Evolutionary conservation across 768 basidiomycete genomes (phyloP).

Genomic region (Astraeus odoratus): DNA sequence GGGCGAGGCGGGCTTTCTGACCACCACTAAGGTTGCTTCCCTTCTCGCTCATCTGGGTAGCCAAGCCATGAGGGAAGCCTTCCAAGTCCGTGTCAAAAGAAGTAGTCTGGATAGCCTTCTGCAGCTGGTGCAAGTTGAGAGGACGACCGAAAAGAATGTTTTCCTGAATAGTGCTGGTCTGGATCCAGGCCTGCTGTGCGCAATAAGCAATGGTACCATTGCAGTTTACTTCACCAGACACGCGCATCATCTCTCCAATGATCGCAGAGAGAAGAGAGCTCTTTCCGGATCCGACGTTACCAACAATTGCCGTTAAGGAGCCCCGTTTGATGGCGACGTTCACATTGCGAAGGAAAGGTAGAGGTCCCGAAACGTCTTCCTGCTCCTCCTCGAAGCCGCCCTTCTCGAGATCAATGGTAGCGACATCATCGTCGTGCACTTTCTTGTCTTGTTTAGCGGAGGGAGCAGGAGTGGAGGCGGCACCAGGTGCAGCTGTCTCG

Average conservation of each 20-base stretch:
- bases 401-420: constrained; percentile 8
- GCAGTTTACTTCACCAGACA: constrained; percentile 18
- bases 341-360: constrained; percentile 15
- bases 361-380: constrained; percentile 5
- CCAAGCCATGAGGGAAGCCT: constrained; percentile 22
- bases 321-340: constrained; percentile 16
- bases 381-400: constrained; percentile 1
- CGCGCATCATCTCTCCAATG: constrained; percentile 22
- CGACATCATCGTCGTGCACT: constrained; percentile 5
- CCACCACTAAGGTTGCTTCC: constrained; percentile 40
- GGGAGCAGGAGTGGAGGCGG: neutral
- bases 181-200: constrained; percentile 28
- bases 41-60: constrained; percentile 43
- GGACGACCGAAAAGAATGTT: constrained; percentile 26
- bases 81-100: constrained; percentile 25
- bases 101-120: constrained; percentile 21
- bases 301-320: constrained; percentile 22
- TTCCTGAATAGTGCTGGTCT: constrained; percentile 25
- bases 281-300: constrained; percentile 22
- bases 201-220: constrained; percentile 26
- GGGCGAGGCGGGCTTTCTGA: constrained; percentile 42
- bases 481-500: neutral
- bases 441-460: neutral
- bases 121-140: constrained; percentile 18
- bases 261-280: constrained; percentile 25